Conservation (phyloP, 768 basidiomycete genomes). For the Mrakia blollopis region DNA sequence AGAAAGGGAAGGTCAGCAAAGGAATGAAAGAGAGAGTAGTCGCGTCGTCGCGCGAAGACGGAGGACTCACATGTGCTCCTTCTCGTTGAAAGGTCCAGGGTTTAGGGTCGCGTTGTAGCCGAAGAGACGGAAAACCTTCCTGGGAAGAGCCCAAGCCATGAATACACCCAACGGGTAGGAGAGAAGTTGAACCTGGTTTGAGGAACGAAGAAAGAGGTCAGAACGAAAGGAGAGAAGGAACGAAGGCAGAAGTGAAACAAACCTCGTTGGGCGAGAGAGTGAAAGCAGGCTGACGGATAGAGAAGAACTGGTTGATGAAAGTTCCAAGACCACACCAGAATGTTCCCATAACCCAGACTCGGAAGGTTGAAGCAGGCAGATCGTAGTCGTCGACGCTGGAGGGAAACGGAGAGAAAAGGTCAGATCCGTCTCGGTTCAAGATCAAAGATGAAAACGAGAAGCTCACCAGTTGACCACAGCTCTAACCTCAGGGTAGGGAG, state of each 20-base stretch:
- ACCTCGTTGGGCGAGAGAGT: no score
- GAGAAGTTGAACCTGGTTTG: slow-evolving; percentile 24
- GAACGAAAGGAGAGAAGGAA: no score
- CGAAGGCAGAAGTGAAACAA: no score
- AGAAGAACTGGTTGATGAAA: slow-evolving; percentile 42
- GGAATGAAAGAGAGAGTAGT: no score
- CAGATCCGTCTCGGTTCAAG: not conserved
- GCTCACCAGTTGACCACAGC: slow-evolving; percentile 56
- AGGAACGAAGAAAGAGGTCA: no score
- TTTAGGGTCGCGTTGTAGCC: slow-evolving; percentile 26
- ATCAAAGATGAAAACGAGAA: no score
- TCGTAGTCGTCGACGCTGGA: slow-evolving; percentile 62
- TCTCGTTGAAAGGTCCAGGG: slow-evolving; percentile 37
- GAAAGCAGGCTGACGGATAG: not conserved
- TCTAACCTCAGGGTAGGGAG: slow-evolving; percentile 50
- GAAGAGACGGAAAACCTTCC: not conserved
- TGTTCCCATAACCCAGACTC: slow-evolving; percentile 53
- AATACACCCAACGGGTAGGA: slow-evolving; percentile 20
- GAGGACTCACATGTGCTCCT: slow-evolving; percentile 39
- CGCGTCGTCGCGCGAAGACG: not conserved
- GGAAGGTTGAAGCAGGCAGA: slow-evolving; percentile 53
- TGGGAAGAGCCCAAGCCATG: slow-evolving; percentile 22
- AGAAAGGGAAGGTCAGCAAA: slow-evolving; percentile 16
- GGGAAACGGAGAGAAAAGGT: not conserved
- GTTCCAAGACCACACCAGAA: slow-evolving; percentile 35